Percentiles rank a stretch among this genome's conserved stretches.
phyloP scores from a whole-genome alignment of 805 yeast species.

The Candida tammaniensis region DNA sequence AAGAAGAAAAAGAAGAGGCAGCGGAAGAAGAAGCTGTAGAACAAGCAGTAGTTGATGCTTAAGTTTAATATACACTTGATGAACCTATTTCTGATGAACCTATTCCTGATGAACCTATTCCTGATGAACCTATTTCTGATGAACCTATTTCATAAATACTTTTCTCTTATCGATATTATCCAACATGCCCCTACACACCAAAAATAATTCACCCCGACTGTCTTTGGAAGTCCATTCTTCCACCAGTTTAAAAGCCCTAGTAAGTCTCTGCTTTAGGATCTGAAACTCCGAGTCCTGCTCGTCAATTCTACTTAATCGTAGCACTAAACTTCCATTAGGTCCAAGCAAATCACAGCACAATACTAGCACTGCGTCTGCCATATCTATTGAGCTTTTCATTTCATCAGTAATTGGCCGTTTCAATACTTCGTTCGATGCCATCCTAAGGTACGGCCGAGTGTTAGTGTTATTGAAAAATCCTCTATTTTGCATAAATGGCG shows the following conservation, averaged over 20 bases:
- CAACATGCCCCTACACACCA: constrained; percentile 26
- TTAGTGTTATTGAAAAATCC: constrained; percentile 39
- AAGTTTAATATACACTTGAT: constrained; percentile 16
- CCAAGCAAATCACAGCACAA: constrained; percentile 26
- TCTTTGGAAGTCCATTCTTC: constrained; percentile 14
- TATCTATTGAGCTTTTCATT: constrained; percentile 30
- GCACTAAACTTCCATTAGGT: constrained; percentile 29
- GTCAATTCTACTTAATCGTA: constrained; percentile 26
- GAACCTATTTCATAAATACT: constrained; percentile 10
- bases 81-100: too few relatives aligned
- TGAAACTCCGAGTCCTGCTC: constrained; percentile 27
- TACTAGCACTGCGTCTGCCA: constrained; percentile 39
- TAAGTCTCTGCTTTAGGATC: constrained; percentile 21
- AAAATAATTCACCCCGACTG: constrained; percentile 19
- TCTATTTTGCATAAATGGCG: constrained; percentile 31
- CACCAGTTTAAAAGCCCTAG: constrained; percentile 26
- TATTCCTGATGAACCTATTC: too few relatives aligned
- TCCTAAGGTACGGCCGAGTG: constrained; percentile 32
- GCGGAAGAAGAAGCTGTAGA: constrained; percentile 17
- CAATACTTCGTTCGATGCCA: constrained; percentile 23
- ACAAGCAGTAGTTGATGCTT: constrained; percentile 1
- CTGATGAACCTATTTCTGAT: too few relatives aligned
- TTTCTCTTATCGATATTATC: constrained; percentile 11
- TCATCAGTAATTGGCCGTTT: constrained; percentile 24
- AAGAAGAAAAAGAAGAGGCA: constrained; percentile 15